These are phyloP conservation scores for Euryodendron excelsum DNA, from an alignment of 148 eudicot genomes.

Conservation along the genomic window DNA sequence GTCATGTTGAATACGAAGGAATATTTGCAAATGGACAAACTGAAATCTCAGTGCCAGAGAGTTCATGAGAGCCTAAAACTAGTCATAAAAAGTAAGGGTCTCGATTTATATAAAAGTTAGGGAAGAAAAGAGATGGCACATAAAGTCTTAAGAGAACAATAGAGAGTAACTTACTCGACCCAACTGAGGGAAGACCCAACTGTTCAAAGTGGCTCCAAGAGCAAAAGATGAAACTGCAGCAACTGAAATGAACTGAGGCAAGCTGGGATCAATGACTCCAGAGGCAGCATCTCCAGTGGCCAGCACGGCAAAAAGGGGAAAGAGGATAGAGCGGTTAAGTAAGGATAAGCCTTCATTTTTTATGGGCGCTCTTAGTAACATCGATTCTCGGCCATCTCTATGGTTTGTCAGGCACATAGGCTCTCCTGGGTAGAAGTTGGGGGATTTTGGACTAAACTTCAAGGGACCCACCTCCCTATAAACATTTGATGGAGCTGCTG, in stretches of 20 bases:
- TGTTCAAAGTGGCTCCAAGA: constrained; percentile 67
- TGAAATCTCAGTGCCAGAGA: neutral
- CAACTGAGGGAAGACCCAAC: constrained; percentile 64
- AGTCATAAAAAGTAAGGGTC: neutral
- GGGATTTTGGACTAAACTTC: constrained; percentile 66
- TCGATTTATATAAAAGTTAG: no score
- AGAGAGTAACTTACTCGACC: constrained; percentile 51
- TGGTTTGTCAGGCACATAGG: constrained; percentile 90
- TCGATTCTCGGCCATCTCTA: constrained; percentile 71
- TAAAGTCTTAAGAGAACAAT: neutral
- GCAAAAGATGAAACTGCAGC: constrained; percentile 74
- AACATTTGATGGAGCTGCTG: constrained; percentile 80
- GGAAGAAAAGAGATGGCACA: no score
- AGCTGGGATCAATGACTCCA: constrained; percentile 78
- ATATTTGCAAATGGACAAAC: no score
- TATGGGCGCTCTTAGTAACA: constrained; percentile 81
- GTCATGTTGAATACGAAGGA: no score
- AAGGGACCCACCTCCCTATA: constrained; percentile 85
- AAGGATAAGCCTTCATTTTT: constrained; percentile 46
- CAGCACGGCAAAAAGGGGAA: constrained; percentile 72
- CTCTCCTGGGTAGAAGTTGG: constrained; percentile 76
- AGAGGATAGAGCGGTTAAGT: constrained; percentile 54
- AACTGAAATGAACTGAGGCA: constrained; percentile 81
- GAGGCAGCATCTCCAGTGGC: constrained; percentile 95
- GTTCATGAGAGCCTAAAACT: neutral